Evolutionary conservation across 768 basidiomycete species (phyloP).

Genomic region (Leucosporidium scottii): DNA sequence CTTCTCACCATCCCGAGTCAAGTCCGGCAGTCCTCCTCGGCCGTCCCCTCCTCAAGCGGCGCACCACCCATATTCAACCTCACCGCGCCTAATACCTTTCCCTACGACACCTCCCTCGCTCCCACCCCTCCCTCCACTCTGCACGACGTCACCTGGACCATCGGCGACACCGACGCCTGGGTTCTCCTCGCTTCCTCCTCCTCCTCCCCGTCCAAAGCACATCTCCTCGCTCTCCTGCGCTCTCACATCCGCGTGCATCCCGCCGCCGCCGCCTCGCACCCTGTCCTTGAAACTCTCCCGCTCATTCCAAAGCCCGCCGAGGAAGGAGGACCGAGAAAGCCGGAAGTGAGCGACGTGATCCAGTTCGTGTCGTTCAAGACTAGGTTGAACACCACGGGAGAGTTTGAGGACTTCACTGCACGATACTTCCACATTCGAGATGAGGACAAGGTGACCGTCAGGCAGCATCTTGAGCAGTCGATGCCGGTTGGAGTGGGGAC

Average conservation of each 20-base stretch:
- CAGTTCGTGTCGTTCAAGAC: slow-evolving; percentile 35
- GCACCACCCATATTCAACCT: slow-evolving; percentile 16
- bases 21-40: neutral
- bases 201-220: neutral
- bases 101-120: slow-evolving; percentile 16
- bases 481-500: neutral
- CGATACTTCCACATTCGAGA: slow-evolving; percentile 79
- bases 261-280: slow-evolving; percentile 33
- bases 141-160: slow-evolving; percentile 2
- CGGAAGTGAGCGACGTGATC: slow-evolving; percentile 25
- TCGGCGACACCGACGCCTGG: slow-evolving; percentile 17
- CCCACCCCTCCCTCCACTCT: slow-evolving; percentile 16
- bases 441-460: slow-evolving; percentile 69
- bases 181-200: slow-evolving; percentile 23
- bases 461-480: slow-evolving; percentile 59
- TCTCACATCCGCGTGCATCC: slow-evolving; percentile 25
- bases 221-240: slow-evolving; percentile 14
- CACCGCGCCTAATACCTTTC: slow-evolving; percentile 10
- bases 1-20: neutral
- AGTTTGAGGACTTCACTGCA: slow-evolving; percentile 87
- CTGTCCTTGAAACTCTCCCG: slow-evolving; percentile 14
- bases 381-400: slow-evolving; percentile 49
- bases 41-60: neutral
- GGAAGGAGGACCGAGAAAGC: slow-evolving; percentile 17
- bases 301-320: neutral